phyloP scores from a whole-genome alignment of 2,329 filamentous ascomycete species.

The Fusarium globosum region DNA sequence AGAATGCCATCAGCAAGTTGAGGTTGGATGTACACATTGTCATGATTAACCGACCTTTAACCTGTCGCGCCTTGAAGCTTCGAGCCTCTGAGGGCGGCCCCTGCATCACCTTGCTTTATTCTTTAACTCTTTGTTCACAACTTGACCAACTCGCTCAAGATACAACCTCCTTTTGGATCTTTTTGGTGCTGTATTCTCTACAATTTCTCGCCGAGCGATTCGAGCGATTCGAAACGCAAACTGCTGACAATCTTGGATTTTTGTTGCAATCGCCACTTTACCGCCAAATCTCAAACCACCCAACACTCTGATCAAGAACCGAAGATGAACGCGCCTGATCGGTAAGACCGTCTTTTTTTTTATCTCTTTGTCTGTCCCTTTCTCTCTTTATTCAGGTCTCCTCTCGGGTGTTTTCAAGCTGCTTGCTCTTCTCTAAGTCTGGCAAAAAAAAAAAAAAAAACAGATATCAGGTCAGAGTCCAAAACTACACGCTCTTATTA shows the following conservation, averaged over 20 bases:
- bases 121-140: slow-evolving; percentile 26
- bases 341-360: slow-evolving; percentile 53
- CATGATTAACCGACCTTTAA: slow-evolving; percentile 47
- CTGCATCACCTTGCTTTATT: slow-evolving; percentile 28
- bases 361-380: not conserved
- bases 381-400: not conserved
- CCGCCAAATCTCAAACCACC: slow-evolving; percentile 26
- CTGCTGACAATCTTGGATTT: not conserved
- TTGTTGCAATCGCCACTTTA: slow-evolving; percentile 34
- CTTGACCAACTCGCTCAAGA: slow-evolving; percentile 2
- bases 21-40: not conserved
- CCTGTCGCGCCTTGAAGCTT: slow-evolving; percentile 31
- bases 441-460: not conserved
- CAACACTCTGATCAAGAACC: slow-evolving; percentile 2
- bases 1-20: not conserved
- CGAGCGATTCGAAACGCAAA: not conserved
- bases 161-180: slow-evolving; percentile 6
- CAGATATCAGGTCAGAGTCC: not conserved
- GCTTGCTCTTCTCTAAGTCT: not conserved
- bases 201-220: not conserved
- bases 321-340: slow-evolving; percentile 67
- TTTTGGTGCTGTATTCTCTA: not conserved
- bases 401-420: not conserved
- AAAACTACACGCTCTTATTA: not conserved
- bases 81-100: slow-evolving; percentile 20